Conservation (phyloP, 169 alveolate species). For the Miamiensis avidus region DNA sequence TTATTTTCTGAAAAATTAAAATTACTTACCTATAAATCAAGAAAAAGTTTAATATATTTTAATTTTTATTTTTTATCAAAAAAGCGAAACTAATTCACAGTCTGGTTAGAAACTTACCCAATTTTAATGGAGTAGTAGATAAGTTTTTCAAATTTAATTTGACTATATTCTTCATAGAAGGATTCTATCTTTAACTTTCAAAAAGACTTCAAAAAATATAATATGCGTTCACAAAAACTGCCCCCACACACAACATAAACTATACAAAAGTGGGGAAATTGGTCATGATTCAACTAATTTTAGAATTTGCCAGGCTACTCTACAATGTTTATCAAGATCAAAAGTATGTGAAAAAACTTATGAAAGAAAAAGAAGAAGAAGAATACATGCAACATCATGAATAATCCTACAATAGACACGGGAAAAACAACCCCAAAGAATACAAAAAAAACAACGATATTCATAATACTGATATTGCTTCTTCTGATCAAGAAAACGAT, state of each 20-base stretch:
- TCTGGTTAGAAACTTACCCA: slow-evolving; percentile 21
- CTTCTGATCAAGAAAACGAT: too few relatives aligned
- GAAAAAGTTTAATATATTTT: too few relatives aligned
- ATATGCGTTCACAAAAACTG: slow-evolving; percentile 22
- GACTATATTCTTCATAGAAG: slow-evolving; percentile 49
- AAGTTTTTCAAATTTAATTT: slow-evolving; percentile 40
- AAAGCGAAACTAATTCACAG: not conserved
- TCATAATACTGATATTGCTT: too few relatives aligned
- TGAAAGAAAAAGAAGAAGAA: not conserved
- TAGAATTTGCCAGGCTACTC: slow-evolving; percentile 18
- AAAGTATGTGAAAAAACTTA: slow-evolving; percentile 1
- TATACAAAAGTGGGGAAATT: slow-evolving; percentile 45
- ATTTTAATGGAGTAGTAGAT: slow-evolving; percentile 11
- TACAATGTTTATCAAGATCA: slow-evolving; percentile 17
- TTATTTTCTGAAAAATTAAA: too few relatives aligned
- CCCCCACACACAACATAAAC: slow-evolving; percentile 37
- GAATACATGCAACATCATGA: not conserved
- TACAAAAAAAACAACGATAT: slow-evolving; percentile 7
- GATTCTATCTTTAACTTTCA: slow-evolving; percentile 40
- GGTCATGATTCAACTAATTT: slow-evolving; percentile 16
- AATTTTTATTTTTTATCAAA: not conserved
- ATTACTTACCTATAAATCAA: too few relatives aligned
- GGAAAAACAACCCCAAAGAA: not conserved
- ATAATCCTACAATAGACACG: not conserved
- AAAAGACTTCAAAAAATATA: slow-evolving; percentile 31